Base-by-base conservation (phyloP, 176 grass and related monocot genomes). In the Raddia distichophylla region DNA sequence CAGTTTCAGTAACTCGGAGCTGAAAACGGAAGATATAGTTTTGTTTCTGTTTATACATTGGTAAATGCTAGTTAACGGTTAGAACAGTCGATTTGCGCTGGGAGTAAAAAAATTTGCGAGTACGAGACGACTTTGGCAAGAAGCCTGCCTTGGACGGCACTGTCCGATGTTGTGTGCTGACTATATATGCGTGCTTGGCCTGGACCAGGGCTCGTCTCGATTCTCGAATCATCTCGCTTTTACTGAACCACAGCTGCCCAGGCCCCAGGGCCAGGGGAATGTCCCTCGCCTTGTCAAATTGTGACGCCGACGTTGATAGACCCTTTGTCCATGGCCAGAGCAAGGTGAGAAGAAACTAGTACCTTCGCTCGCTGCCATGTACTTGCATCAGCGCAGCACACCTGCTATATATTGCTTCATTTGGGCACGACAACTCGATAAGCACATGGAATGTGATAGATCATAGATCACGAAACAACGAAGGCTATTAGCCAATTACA, bases 381-480 rank as follows among this genome's bases (percentile, higher is more conserved):
- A 62, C 16, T 67, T 20, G 17, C 20, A 43, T 35, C 35, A 86
- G 2, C 43, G 2, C 43, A 60, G 57, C 27, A 32, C 55, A 46
- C 57, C 18, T 6, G 3, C 0, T 27, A 27, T 27, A 27, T 27
- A 74, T 49, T 14, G 27, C 7, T n/a, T 43, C 20, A 43, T 11
- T 77, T 55, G 50, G 58, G 10, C 15, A 18, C 18, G 47, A 48
- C 20, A 34, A 40, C 37, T 40, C 4, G 1, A 19, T 17, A 53
- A 2, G 33, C 54, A 67, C 60, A 83, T n/a, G n/a, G 43, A 68
- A 22, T 52, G 67, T 75, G 54, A 61, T 61, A 74, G 32, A 79
- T 60, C 68, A 61, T 61, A 74, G 32, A 79, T 60, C 68, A 74
- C n/a, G 68, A 87, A 76, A 82, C 79, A 82, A 7, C 54, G 2